A percentile compares a stretch with the other conserved stretches of the same genome.
Evolutionary conservation across 495 filamentous ascomycete species (phyloP).

Genomic region (Penicillium herquei): DNA sequence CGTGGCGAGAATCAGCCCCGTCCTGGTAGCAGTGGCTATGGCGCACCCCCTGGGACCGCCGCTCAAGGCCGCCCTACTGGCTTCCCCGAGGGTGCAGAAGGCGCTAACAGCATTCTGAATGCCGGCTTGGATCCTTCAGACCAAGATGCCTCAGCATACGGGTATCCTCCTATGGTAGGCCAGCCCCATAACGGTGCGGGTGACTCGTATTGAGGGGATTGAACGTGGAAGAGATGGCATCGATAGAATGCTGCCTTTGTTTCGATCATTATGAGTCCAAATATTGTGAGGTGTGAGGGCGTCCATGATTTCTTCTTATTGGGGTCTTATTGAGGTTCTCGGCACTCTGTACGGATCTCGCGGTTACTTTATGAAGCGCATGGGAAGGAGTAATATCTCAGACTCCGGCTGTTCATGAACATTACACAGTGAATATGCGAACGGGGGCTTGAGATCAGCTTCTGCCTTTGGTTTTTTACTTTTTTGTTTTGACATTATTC

Average conservation of each 20-base stretch:
- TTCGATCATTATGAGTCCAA: constrained; percentile 1
- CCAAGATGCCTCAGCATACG: constrained; percentile 55
- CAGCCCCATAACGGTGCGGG: constrained; percentile 68
- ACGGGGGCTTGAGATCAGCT: not conserved
- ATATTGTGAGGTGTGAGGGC: constrained; percentile 15
- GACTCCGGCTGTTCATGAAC: not conserved
- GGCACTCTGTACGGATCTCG: not conserved
- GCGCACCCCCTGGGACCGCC: constrained; percentile 47
- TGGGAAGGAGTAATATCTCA: not conserved
- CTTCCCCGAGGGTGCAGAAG: constrained; percentile 58
- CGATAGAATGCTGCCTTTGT: not conserved
- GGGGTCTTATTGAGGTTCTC: not conserved
- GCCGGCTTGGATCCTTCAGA: constrained; percentile 61
- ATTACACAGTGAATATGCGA: not conserved
- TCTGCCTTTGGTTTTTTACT: not conserved
- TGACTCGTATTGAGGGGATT: constrained; percentile 43
- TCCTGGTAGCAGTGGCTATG: constrained; percentile 69
- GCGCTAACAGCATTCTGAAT: constrained; percentile 57
- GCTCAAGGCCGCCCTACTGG: constrained; percentile 45
- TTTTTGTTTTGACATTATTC: not conserved
- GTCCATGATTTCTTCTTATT: constrained; percentile 9
- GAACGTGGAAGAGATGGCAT: not conserved
- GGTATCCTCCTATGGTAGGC: constrained; percentile 61
- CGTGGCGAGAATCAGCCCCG: constrained; percentile 71
- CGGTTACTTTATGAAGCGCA: not conserved